Base-by-base conservation (phyloP, 1,284 basidiomycete genomes). In the Cryptococcus sp. region DNA sequence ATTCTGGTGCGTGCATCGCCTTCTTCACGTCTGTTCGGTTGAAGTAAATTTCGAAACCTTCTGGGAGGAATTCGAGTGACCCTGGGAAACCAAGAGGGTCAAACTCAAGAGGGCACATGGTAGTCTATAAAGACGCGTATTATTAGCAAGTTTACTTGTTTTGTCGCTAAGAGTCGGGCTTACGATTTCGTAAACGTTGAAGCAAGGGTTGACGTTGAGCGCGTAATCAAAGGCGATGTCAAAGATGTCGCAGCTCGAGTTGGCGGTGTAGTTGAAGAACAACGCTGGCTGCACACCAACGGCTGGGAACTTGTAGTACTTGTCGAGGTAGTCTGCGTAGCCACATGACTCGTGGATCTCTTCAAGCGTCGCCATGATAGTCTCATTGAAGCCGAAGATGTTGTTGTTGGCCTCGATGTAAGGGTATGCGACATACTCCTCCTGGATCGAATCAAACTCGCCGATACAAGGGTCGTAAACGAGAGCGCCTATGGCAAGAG, bases 131-230 rank as follows among this genome's bases (percentile, higher is more conserved):
- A 43, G 41, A 37, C 5, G 20, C 5, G 25, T 25, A 34, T 5
- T 11, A 46, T 29, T 29, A 34, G 29, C 29, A 34, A 4, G 29
- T 34, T 7, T 29, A 29, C 26, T 29, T 5, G n/a, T n/a, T 10
- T 29, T 4, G 26, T 10, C 10, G 4, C 26, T 29, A 29, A 29
- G 26, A 29, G 26, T 5, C 26, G 10, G 19, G 25, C 81, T 60
- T 52, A 79, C 82, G 22, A 84, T 87, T 69, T 87, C 86, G 70
- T 89, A 89, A 8, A 88, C 81, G 67, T 91, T 82, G 77, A 89
- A 90, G 3, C 86, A 88, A 0, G 87, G 88, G 69, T 90, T 89
- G 60, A 87, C 75, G 2, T 74, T 58, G 22, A 88, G 63, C 0
- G 87, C 84, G 0, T 82, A 85, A 17, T 83, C 70, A 66, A 86